Evolutionary conservation across 2,329 filamentous ascomycete genomes (phyloP).

Genomic region (Trichoderma sp.): DNA sequence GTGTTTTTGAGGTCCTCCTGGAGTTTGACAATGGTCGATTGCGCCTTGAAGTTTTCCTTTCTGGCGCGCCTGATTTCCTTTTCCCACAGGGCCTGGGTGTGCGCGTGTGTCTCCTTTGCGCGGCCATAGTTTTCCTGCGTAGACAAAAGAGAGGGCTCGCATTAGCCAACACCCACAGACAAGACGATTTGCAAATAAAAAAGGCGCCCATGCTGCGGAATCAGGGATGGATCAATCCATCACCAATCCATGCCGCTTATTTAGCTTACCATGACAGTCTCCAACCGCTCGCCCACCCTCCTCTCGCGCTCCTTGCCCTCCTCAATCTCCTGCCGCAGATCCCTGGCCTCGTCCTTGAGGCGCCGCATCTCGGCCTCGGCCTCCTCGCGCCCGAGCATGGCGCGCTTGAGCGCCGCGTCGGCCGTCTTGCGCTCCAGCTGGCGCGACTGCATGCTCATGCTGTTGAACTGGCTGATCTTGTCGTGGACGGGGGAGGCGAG

Average conservation of each 20-base stretch:
- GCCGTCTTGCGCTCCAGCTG: slow-evolving; percentile 65
- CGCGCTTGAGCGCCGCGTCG: slow-evolving; percentile 66
- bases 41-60: slow-evolving; percentile 76
- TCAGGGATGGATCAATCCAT: background rate
- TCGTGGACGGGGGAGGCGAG: slow-evolving; percentile 58
- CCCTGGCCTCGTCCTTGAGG: slow-evolving; percentile 61
- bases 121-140: slow-evolving; percentile 69
- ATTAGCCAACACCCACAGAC: slow-evolving; percentile 8
- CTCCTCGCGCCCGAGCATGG: slow-evolving; percentile 69
- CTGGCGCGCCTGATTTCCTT: slow-evolving; percentile 70
- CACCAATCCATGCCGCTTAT: too few species aligned
- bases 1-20: slow-evolving; percentile 72
- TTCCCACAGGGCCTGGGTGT: slow-evolving; percentile 69
- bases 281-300: slow-evolving; percentile 66
- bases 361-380: slow-evolving; percentile 68
- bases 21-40: slow-evolving; percentile 68
- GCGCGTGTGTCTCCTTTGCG: slow-evolving; percentile 68
- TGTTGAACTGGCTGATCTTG: slow-evolving; percentile 74
- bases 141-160: background rate
- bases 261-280: slow-evolving; percentile 66
- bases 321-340: slow-evolving; percentile 60
- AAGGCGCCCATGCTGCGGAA: background rate
- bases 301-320: slow-evolving; percentile 68
- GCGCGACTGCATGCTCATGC: slow-evolving; percentile 62
- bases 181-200: background rate